Percentiles rank a stretch among this genome's conserved stretches.
Evolutionary conservation across 1,284 basidiomycete genomes (phyloP).

Genomic region (Rhodotorula sp.): DNA sequence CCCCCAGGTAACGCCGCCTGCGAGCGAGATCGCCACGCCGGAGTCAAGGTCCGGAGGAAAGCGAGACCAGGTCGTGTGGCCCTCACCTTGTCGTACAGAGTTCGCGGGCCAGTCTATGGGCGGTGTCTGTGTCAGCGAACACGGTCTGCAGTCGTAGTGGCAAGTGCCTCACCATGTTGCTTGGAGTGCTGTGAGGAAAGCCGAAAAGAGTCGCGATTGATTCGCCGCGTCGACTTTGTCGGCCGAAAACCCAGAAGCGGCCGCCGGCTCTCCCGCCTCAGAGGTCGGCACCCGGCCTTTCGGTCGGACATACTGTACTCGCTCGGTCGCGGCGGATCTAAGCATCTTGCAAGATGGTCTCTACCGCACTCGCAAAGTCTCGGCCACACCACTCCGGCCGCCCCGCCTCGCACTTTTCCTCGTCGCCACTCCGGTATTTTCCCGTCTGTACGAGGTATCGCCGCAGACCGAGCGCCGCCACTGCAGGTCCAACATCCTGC

Average conservation of each 20-base stretch:
- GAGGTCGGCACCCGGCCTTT: too few relatives aligned
- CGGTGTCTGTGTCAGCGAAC: neutral
- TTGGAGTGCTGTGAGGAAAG: too few relatives aligned
- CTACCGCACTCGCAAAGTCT: constrained; percentile 25
- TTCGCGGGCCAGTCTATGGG: constrained; percentile 47
- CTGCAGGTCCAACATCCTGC: constrained; percentile 71
- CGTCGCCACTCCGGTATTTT: constrained; percentile 63
- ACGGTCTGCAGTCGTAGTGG: neutral
- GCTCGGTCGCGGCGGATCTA: too few relatives aligned
- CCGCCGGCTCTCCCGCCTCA: neutral
- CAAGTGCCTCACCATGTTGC: neutral
- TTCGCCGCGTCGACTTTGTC: neutral
- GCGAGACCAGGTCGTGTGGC: neutral
- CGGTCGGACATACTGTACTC: neutral
- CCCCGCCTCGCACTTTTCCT: constrained; percentile 46
- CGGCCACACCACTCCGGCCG: constrained; percentile 20
- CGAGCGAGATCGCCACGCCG: too few relatives aligned
- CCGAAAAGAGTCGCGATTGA: neutral
- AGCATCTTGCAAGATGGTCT: constrained; percentile 6
- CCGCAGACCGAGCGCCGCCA: constrained; percentile 71
- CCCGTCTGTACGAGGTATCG: constrained; percentile 72
- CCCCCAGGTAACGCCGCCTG: neutral
- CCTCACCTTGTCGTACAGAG: constrained; percentile 77
- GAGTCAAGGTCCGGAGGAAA: neutral
- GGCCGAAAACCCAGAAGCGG: neutral